Conservation (phyloP, 139 green algal species). For the Chlamydomonas applanata region DNA sequence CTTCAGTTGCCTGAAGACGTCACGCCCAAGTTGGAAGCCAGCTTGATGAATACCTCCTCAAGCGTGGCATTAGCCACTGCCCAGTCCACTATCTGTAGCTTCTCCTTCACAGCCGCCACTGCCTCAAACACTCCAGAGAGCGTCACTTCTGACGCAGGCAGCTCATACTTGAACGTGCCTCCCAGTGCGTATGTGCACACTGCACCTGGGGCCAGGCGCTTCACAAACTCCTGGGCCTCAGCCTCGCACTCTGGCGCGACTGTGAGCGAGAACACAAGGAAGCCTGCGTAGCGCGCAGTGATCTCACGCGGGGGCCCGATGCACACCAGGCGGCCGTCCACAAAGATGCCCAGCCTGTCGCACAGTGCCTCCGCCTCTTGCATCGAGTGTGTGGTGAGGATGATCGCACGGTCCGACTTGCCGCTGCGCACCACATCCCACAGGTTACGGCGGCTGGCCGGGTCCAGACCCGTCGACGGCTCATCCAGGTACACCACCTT, state of each 20-base stretch:
- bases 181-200: slow-evolving; percentile 68
- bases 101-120: slow-evolving; percentile 52
- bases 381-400: slow-evolving; percentile 92
- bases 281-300: slow-evolving; percentile 55
- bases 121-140: slow-evolving; percentile 63
- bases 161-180: slow-evolving; percentile 63
- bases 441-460: slow-evolving; percentile 73
- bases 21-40: slow-evolving; percentile 8
- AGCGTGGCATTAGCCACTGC: slow-evolving; percentile 86
- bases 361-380: slow-evolving; percentile 84
- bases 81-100: slow-evolving; percentile 74
- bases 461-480: slow-evolving; percentile 66
- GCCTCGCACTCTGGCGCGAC: slow-evolving; percentile 56
- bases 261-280: slow-evolving; percentile 78
- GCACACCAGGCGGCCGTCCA: slow-evolving; percentile 81
- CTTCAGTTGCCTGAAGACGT: too few species aligned
- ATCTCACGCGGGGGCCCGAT: slow-evolving; percentile 87
- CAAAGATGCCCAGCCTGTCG: slow-evolving; percentile 62
- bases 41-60: slow-evolving; percentile 85
- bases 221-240: slow-evolving; percentile 46
- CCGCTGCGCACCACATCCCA: slow-evolving; percentile 75
- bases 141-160: slow-evolving; percentile 49
- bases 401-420: slow-evolving; percentile 74
- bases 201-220: slow-evolving; percentile 38
- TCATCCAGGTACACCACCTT: slow-evolving; percentile 37